Evolutionary conservation across 192 early-diverging fungal species (phyloP).

Genomic region (Backusella luteola): DNA sequence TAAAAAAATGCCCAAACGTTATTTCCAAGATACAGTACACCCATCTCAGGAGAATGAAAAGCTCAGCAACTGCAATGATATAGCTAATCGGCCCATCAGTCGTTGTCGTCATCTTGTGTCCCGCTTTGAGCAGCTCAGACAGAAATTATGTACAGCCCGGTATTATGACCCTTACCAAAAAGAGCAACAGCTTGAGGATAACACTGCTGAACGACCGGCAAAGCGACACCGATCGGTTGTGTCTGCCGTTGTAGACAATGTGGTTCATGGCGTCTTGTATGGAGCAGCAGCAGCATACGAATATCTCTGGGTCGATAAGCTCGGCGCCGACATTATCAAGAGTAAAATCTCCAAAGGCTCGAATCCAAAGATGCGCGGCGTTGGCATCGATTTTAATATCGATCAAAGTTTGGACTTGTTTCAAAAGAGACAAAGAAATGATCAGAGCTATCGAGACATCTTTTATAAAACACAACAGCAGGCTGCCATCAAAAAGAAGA

Average conservation of each 20-base stretch:
- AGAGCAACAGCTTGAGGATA: not conserved
- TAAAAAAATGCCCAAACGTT: not conserved
- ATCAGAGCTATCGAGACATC: not conserved
- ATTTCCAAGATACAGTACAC: not conserved
- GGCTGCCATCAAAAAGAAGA: not conserved
- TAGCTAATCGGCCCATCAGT: not conserved
- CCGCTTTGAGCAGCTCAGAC: slow-evolving; percentile 2
- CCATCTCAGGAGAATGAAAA: not conserved
- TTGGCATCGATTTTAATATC: slow-evolving; percentile 9
- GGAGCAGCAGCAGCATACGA: slow-evolving; percentile 9
- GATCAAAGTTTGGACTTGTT: slow-evolving; percentile 4
- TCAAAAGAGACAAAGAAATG: not conserved
- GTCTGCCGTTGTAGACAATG: not conserved
- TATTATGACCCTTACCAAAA: slow-evolving; percentile 16
- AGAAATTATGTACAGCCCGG: not conserved
- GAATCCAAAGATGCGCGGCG: slow-evolving; percentile 6
- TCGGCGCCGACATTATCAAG: not conserved
- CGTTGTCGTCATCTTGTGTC: slow-evolving; percentile 4
- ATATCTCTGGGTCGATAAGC: not conserved
- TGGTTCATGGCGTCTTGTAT: not conserved
- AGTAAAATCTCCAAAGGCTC: not conserved
- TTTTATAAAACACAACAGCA: not conserved
- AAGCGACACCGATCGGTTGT: slow-evolving; percentile 10
- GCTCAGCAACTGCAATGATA: not conserved
- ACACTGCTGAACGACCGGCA: not conserved